Conservation (phyloP, 2,329 filamentous ascomycete species). For the Pseudopithomyces maydicus region DNA sequence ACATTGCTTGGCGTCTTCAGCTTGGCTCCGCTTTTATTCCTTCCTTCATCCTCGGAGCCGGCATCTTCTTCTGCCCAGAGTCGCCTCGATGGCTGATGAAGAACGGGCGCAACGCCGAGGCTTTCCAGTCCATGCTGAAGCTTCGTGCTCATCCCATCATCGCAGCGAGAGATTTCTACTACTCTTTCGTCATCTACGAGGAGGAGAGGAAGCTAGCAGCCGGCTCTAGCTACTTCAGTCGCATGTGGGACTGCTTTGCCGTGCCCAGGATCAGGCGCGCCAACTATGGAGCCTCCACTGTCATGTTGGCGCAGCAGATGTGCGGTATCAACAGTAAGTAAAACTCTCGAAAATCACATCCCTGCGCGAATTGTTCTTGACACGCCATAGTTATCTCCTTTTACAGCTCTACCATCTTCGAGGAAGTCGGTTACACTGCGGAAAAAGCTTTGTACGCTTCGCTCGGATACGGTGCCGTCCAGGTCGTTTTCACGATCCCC, state of each 20-base stretch:
- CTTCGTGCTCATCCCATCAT: slow-evolving; percentile 46
- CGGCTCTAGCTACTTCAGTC: slow-evolving; percentile 44
- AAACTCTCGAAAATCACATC: slow-evolving; percentile 66
- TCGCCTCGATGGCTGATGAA: slow-evolving; percentile 49
- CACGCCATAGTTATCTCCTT: slow-evolving; percentile 78
- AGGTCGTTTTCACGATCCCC: slow-evolving; percentile 43
- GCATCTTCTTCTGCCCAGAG: slow-evolving; percentile 47
- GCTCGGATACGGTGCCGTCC: slow-evolving; percentile 43
- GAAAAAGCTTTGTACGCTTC: slow-evolving; percentile 45
- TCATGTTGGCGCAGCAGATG: slow-evolving; percentile 49
- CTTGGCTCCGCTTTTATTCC: slow-evolving; percentile 48
- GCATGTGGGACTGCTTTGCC: slow-evolving; percentile 56
- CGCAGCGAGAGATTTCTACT: slow-evolving; percentile 45
- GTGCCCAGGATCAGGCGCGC: slow-evolving; percentile 45
- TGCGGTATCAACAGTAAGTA: slow-evolving; percentile 63
- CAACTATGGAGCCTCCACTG: slow-evolving; percentile 45
- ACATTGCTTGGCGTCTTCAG: slow-evolving; percentile 44
- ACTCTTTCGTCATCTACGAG: slow-evolving; percentile 41
- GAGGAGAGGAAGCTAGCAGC: slow-evolving; percentile 41
- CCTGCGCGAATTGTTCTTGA: slow-evolving; percentile 64
- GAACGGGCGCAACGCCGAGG: slow-evolving; percentile 43
- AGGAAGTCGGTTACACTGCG: slow-evolving; percentile 49
- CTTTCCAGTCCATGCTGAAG: slow-evolving; percentile 54
- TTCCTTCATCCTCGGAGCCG: slow-evolving; percentile 40
- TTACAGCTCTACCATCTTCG: slow-evolving; percentile 79